Evolutionary conservation across 73 alveolate genomes (phyloP).

Genomic region (Paramecium pentaurelia): DNA sequence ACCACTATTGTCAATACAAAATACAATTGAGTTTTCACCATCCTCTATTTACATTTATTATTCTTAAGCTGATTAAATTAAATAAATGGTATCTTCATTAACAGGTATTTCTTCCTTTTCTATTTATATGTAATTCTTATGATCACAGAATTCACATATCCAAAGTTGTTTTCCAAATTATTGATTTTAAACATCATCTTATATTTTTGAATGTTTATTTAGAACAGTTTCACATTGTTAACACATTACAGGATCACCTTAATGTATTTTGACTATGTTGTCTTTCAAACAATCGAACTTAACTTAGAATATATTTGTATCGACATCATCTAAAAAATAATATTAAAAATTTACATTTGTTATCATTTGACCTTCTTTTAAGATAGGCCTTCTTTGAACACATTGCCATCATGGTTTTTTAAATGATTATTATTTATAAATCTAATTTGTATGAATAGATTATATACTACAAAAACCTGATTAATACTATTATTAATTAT

Average conservation of each 20-base stretch:
- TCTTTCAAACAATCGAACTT: conserved; percentile 63
- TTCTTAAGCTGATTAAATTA: conserved; percentile 65
- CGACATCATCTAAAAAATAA: conserved; percentile 51
- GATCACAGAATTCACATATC: conserved; percentile 77
- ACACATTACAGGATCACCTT: conserved; percentile 86
- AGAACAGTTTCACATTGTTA: conserved; percentile 74
- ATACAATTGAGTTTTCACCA: conserved; percentile 62
- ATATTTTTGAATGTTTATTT: conserved; percentile 69
- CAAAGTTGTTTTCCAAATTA: conserved; percentile 47
- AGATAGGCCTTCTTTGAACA: conserved; percentile 29
- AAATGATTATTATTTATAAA: not conserved
- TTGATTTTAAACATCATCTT: not conserved
- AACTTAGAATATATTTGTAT: conserved; percentile 74
- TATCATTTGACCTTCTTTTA: not conserved
- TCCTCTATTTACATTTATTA: conserved; percentile 40
- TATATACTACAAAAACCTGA: not conserved
- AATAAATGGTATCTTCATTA: conserved; percentile 56
- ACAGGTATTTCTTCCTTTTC: conserved; percentile 77
- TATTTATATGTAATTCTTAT: conserved; percentile 46
- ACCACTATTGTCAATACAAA: conserved; percentile 91
- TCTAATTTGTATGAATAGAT: not conserved
- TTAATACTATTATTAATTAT: not conserved
- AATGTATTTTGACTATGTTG: conserved; percentile 53
- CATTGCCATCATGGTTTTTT: conserved; percentile 8
- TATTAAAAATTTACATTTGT: not conserved